phyloP scores from a whole-genome alignment of 139 green algal genomes.

The Chlamydomonas sphaeroides region DNA sequence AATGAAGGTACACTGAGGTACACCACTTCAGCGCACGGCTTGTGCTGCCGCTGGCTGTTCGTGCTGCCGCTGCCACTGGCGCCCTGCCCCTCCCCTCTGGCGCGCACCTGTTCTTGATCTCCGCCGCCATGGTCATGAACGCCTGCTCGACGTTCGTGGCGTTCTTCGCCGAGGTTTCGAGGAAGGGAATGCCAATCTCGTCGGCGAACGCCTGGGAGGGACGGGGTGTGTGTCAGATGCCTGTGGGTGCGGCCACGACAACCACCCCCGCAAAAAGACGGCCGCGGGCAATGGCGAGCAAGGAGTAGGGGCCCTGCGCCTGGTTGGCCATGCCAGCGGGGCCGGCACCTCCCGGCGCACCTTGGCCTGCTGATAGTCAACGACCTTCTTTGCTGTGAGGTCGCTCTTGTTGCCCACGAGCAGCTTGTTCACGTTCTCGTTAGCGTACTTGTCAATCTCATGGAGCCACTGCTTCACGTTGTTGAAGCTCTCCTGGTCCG shows the following conservation, averaged over 20 bases:
- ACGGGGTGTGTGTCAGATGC: too few relatives aligned
- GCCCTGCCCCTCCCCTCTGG: neutral
- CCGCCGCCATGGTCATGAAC: constrained; percentile 99
- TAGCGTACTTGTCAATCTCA: constrained; percentile 99
- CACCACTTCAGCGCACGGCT: too few relatives aligned
- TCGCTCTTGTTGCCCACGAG: constrained; percentile 99
- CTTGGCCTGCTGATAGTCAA: constrained; percentile 96
- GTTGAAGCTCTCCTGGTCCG: constrained; percentile 98
- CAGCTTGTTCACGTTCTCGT: constrained; percentile 99
- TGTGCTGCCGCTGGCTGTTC: too few relatives aligned
- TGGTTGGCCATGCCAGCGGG: too few relatives aligned
- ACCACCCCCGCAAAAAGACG: too few relatives aligned
- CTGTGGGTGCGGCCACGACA: too few relatives aligned
- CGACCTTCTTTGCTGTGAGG: constrained; percentile 95
- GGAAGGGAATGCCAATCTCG: constrained; percentile 99
- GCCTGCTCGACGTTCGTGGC: constrained; percentile 98
- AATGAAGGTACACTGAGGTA: too few relatives aligned
- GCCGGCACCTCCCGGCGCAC: constrained; percentile 37
- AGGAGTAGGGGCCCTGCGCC: too few relatives aligned
- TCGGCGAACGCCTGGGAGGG: constrained; percentile 92
- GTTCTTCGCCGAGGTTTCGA: constrained; percentile 99
- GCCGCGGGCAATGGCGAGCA: too few relatives aligned
- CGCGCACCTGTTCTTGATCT: constrained; percentile 96
- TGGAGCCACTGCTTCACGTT: constrained; percentile 99
- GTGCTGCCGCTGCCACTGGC: too few relatives aligned